Percentiles rank a stretch among this genome's conserved stretches.
phyloP scores from a whole-genome alignment of 2,329 filamentous ascomycete species.

The Penicillium sp. region DNA sequence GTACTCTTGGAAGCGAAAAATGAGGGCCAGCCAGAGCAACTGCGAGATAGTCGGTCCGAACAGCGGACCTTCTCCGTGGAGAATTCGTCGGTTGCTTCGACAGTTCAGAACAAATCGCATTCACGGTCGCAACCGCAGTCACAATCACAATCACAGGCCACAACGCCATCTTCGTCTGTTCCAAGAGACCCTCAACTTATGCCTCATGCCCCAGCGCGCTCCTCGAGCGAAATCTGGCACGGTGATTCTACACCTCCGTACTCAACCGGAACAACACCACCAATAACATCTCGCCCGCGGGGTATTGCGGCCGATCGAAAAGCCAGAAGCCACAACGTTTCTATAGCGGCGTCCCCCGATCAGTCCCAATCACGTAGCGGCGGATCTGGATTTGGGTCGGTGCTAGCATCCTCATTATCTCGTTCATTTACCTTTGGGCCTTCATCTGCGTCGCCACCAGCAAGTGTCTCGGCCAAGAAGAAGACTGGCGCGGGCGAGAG shows the following conservation, averaged over 20 bases:
- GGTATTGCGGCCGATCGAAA: conserved; percentile 43
- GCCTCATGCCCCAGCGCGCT: conserved; percentile 50
- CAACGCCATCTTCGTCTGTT: conserved; percentile 34
- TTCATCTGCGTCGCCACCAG: conserved; percentile 45
- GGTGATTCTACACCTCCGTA: conserved; percentile 51
- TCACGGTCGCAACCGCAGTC: not conserved
- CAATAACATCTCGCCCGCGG: conserved; percentile 42
- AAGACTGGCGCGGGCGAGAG: conserved; percentile 38
- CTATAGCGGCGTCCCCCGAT: conserved; percentile 44
- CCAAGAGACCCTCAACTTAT: conserved; percentile 33
- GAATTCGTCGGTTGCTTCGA: conserved; percentile 45
- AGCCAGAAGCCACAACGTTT: conserved; percentile 40
- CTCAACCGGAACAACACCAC: conserved; percentile 55
- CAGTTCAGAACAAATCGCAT: conserved; percentile 41
- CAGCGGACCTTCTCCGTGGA: conserved; percentile 49
- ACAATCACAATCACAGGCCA: conserved; percentile 26
- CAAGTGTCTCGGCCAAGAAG: conserved; percentile 34
- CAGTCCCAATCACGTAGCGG: conserved; percentile 36
- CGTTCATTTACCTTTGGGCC: conserved; percentile 46
- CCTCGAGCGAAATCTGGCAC: conserved; percentile 52
- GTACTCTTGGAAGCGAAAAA: conserved; percentile 54
- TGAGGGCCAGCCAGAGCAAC: conserved; percentile 34
- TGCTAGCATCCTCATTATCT: conserved; percentile 45
- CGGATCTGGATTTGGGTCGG: conserved; percentile 42
- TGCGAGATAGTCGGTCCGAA: conserved; percentile 38